Percentiles rank a stretch among this genome's conserved stretches.
These are phyloP conservation scores for Aurantiochytrium sp. DNA, from an alignment of 108 stramenopile genomes.

Conservation along the genomic window DNA sequence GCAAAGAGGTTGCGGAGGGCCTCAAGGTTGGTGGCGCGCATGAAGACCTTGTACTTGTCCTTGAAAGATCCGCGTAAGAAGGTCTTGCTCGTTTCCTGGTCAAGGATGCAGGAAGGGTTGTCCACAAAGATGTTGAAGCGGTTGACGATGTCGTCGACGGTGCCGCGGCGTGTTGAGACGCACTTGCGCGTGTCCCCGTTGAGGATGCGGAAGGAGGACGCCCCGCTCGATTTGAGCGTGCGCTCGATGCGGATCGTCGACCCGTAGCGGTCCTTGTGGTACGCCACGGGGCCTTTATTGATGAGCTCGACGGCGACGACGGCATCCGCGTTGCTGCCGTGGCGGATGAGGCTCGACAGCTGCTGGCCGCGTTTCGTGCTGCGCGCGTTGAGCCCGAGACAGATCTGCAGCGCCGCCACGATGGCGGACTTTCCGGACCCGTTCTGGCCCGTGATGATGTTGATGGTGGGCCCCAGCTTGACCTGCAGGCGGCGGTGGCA, in stretches of 20 bases:
- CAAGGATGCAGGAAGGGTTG: slow-evolving; percentile 91
- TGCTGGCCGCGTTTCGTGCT: background rate
- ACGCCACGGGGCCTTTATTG: background rate
- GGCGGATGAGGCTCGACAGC: background rate
- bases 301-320: background rate
- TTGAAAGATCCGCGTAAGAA: slow-evolving; percentile 81
- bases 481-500: background rate
- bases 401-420: background rate
- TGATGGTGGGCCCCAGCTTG: background rate
- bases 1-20: background rate
- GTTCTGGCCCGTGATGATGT: background rate
- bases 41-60: slow-evolving; percentile 91
- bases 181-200: background rate
- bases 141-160: slow-evolving; percentile 80
- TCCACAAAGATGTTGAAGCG: slow-evolving; percentile 80
- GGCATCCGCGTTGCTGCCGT: background rate
- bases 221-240: background rate
- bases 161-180: slow-evolving; percentile 55
- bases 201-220: background rate
- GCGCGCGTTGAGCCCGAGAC: background rate
- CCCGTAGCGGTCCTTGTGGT: background rate
- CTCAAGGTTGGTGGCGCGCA: slow-evolving; percentile 82
- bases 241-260: background rate
- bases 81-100: slow-evolving; percentile 95
- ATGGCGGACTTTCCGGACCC: background rate